Evolutionary conservation across 78 protist genomes (phyloP).

Genomic region (Planoprotostelium fungivorum): DNA sequence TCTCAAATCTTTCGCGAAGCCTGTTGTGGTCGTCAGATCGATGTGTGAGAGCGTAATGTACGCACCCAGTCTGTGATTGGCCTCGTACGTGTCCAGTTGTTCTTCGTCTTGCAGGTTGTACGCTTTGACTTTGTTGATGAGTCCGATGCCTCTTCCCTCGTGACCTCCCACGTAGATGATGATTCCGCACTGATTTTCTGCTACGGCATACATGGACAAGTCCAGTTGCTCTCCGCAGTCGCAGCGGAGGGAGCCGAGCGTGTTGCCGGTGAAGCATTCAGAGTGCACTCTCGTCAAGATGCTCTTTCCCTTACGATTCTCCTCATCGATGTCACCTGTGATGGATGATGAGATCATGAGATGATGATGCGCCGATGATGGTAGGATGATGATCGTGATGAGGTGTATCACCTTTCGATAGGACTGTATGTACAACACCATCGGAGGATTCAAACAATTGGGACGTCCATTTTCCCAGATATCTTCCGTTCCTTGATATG

Average conservation of each 20-base stretch:
- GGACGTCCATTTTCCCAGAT: neutral
- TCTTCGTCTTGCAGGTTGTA: conserved; percentile 15
- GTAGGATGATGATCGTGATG: neutral
- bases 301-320: neutral
- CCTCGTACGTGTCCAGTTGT: neutral
- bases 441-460: neutral
- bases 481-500: neutral
- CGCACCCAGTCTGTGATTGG: neutral
- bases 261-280: conserved; percentile 54
- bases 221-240: conserved; percentile 51
- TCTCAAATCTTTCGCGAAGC: conserved; percentile 9
- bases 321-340: neutral
- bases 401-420: neutral
- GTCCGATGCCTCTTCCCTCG: conserved; percentile 43
- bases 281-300: conserved; percentile 42
- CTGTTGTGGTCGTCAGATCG: neutral
- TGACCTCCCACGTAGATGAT: conserved; percentile 19
- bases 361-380: no score
- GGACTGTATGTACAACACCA: neutral
- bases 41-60: neutral
- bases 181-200: conserved; percentile 4
- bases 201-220: conserved; percentile 5
- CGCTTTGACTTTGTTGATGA: conserved; percentile 30
- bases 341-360: no score
- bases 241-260: conserved; percentile 38